phyloP scores from a whole-genome alignment of 257 asterid species.

The Verbena officinalis region DNA sequence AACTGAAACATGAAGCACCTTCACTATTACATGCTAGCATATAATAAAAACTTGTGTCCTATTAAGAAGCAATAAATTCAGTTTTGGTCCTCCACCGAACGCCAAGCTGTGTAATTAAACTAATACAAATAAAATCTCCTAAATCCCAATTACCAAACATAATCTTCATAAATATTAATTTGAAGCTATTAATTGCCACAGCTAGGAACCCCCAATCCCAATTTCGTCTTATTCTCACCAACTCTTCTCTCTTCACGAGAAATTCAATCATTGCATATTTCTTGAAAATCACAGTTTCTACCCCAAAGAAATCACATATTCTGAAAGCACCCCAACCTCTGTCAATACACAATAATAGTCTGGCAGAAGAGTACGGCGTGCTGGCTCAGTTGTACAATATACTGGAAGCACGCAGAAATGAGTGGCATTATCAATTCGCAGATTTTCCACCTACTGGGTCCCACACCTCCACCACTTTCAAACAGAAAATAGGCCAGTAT shows the following conservation, averaged over 20 bases:
- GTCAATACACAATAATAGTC: background rate
- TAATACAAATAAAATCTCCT: constrained; percentile 2
- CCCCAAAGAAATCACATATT: constrained; percentile 4
- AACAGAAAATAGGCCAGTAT: constrained; percentile 43
- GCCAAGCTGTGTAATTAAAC: constrained; percentile 16
- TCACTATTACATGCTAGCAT: background rate
- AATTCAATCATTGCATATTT: constrained; percentile 37
- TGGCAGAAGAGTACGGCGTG: constrained; percentile 4
- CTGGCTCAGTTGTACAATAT: background rate
- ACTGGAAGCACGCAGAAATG: constrained; percentile 4
- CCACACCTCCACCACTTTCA: constrained; percentile 37
- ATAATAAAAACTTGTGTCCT: background rate
- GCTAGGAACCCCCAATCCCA: constrained; percentile 33
- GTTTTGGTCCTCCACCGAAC: constrained; percentile 7
- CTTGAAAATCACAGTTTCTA: constrained; percentile 8
- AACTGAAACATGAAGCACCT: background rate
- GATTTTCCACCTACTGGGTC: constrained; percentile 36
- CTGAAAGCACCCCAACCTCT: background rate
- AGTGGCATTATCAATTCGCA: constrained; percentile 30
- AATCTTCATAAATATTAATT: constrained; percentile 11
- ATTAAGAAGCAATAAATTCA: constrained; percentile 16
- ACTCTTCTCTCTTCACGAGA: constrained; percentile 23
- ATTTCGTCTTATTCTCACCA: background rate
- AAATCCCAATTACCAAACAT: constrained; percentile 2
- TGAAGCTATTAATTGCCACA: constrained; percentile 19